Base-by-base conservation (phyloP, 2,329 filamentous ascomycete genomes). In the Lithohypha guttulata region DNA sequence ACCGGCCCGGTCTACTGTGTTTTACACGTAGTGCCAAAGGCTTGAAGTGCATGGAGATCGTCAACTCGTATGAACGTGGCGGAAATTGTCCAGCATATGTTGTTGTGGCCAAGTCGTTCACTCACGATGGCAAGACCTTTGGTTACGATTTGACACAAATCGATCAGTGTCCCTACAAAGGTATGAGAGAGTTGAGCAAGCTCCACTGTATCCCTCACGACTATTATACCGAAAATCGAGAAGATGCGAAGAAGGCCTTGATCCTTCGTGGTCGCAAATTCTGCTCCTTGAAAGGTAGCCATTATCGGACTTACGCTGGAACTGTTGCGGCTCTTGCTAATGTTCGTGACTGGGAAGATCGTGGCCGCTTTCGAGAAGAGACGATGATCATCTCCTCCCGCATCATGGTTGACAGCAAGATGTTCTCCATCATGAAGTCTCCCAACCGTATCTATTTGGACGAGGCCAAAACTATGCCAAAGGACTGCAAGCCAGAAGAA, bases 361-460 rank as follows among this genome's bases (percentile, higher is more conserved):
- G 14, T 8, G 28, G 35, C 11, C 7, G 22, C 15, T 39, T n/a
- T 26, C 29, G 46, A 36, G 41, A 44, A 2, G 29, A 42, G 20
- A 37, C 46, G 7, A 37, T 59, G 8, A 47, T 65, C 27, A 28
- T 19, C 35, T 20, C n/a, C 11, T 15, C 14, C 36, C 33, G 7
- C 39, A 48, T 31, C 27, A 42, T 28, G 27, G 38, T 22, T 38
- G 43, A 19, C 42, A 41, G 28, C 15, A 39, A 23, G 27, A 43
- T 2, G 45, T 40, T 29, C 27, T 44, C 15, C 28, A 38, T 19
- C 32, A 48, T 28, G 29, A 41, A 29, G 34, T 36, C 10, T 44
- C 55, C 51, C 6, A 52, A 55, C 28, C 49, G 48, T 18, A 45
- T 52, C 18, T 51, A 48, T 27, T 45, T 61, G 14, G 42, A 40